Evolutionary conservation across 495 filamentous ascomycete genomes (phyloP).

Genomic region (Chaetomium tenue): DNA sequence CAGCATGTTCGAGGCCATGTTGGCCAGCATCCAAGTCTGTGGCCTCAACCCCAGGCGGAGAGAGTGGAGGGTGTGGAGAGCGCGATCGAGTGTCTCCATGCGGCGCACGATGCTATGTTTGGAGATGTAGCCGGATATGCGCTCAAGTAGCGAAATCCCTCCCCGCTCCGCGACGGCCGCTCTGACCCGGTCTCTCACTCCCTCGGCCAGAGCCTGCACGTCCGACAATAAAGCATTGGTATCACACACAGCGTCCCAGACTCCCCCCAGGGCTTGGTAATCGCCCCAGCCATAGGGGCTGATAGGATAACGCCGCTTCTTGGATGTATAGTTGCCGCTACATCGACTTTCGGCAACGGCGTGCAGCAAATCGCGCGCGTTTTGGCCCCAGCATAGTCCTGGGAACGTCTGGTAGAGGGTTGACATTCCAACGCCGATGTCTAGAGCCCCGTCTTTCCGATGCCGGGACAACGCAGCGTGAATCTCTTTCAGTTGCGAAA

Average conservation of each 20-base stretch:
- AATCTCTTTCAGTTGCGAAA: background rate
- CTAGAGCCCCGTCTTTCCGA: no score
- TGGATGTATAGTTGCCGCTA: background rate
- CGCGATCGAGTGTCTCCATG: conserved; percentile 6
- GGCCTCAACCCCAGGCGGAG: background rate
- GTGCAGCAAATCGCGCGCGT: background rate
- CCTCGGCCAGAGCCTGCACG: background rate
- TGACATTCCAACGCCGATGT: no score
- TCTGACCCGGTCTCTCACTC: background rate
- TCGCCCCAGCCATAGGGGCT: background rate
- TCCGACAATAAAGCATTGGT: background rate
- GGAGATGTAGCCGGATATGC: background rate
- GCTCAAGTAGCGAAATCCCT: background rate
- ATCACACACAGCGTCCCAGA: background rate
- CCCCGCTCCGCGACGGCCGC: background rate
- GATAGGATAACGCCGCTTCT: background rate
- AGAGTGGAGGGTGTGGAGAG: background rate
- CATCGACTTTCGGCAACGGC: background rate
- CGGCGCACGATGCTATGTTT: conserved; percentile 8
- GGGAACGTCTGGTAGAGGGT: no score
- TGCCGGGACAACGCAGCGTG: background rate
- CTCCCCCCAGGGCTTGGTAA: background rate
- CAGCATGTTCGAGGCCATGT: background rate
- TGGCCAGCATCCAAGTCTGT: background rate
- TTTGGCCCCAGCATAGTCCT: background rate